Evolutionary conservation across 352 stramenopile species (phyloP), one percentile per base, ranked within the genome.

Genomic region (Globisporangium acanthophoron): DNA sequence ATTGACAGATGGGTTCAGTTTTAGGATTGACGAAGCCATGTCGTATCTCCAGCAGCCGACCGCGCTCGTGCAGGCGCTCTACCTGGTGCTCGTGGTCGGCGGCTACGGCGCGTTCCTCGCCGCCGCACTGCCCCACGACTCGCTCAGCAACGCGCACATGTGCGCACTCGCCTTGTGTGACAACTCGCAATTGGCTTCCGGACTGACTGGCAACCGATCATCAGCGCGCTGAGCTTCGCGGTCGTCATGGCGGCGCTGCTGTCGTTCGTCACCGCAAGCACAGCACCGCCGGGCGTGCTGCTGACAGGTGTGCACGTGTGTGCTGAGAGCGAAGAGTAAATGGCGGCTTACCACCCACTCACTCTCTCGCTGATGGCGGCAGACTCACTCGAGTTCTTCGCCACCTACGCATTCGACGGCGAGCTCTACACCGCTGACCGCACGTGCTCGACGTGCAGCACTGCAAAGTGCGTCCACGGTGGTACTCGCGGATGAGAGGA

Each of bases 41-140:
- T 35, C 64, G 15, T 12, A 11, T 24, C 4, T 20, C 15, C n/a
- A 31, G 53, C 11, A 75, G 46, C 71, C 67, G 0, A 80, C 77
- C 33, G 65, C 71, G 6, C 5, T 71, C 9, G 62, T 80, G 24
- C 71, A 77, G 60, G 65, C 75, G 37, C 78, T 87, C 53, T 88
- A 87, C 63, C 39, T 91, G 61, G 33, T 82, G 59, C 62, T 89
- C 37, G 71, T 88, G 7, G 64, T 75, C 12, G 73, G 78, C 12
- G 74, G 78, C 58, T 88, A 85, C 55, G 74, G 68, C 21, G 66
- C 68, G 8, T 88, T 90, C 67, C 68, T 88, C 24, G 56, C 73
- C 37, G 59, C 43, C 1, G 78, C 70, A 12, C 54, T 83, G 21
- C 74, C 73, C 45, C 68, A 72, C 47, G 71, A 67, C 13, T 72